Evolutionary conservation across 148 eudicot species (phyloP).

Genomic region (Vaccinium myrtillus): DNA sequence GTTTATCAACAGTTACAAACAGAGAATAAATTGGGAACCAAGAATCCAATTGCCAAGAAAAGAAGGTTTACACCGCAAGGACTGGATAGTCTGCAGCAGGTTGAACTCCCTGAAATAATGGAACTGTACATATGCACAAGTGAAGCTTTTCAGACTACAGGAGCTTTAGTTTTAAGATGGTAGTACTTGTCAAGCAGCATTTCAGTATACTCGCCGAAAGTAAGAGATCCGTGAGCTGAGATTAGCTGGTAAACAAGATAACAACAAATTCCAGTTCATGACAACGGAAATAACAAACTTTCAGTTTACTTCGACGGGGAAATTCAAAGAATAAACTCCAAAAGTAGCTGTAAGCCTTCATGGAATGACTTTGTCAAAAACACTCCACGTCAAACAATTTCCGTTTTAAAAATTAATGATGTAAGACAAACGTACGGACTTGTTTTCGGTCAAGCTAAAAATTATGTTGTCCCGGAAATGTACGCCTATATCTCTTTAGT

Average conservation of each 20-base stretch:
- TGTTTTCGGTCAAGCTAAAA: neutral
- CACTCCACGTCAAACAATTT: neutral
- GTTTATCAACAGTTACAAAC: neutral
- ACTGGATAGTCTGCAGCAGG: neutral
- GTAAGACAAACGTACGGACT: neutral
- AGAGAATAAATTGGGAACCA: neutral
- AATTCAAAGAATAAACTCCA: neutral
- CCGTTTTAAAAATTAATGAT: neutral
- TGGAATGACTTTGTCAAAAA: neutral
- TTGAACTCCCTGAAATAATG: neutral
- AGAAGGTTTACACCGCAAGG: neutral
- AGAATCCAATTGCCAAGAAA: neutral
- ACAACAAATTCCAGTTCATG: neutral
- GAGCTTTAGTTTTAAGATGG: constrained; percentile 42
- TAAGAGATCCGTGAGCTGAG: constrained; percentile 55
- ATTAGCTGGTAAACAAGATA: constrained; percentile 51
- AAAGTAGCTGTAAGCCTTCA: neutral
- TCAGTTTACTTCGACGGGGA: neutral
- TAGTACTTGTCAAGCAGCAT: constrained; percentile 92
- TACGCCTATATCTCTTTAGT: neutral
- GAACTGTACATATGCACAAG: neutral
- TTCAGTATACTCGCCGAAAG: constrained; percentile 91
- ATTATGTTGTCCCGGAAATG: neutral
- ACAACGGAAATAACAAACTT: neutral
- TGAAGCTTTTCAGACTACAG: neutral